Percentiles rank a stretch among this genome's conserved stretches.
These are phyloP conservation scores for Podospora comata DNA, from an alignment of 495 filamentous ascomycete species.

Conservation along the genomic window DNA sequence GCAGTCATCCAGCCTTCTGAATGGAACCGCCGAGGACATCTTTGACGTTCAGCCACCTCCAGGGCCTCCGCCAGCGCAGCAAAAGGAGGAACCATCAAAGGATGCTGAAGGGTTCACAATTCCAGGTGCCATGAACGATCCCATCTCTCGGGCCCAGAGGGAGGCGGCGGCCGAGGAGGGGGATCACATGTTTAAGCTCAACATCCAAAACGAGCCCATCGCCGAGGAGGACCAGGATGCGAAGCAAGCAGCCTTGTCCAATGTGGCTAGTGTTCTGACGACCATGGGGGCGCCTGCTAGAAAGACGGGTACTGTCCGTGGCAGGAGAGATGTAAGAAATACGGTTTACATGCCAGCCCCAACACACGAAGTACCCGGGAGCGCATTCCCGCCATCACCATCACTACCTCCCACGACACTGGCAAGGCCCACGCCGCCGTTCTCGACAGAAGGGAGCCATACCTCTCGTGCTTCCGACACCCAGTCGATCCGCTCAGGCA, in stretches of 20 bases:
- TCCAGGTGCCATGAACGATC: slow-evolving; percentile 64
- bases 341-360: slow-evolving; percentile 70
- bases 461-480: slow-evolving; percentile 63
- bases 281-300: slow-evolving; percentile 57
- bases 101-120: slow-evolving; percentile 69
- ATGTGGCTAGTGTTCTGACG: slow-evolving; percentile 79
- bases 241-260: slow-evolving; percentile 76
- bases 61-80: slow-evolving; percentile 45
- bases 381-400: slow-evolving; percentile 47
- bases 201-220: slow-evolving; percentile 89
- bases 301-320: slow-evolving; percentile 74
- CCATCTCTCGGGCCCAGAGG: slow-evolving; percentile 77
- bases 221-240: slow-evolving; percentile 87
- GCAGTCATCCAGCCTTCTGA: slow-evolving; percentile 33
- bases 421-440: slow-evolving; percentile 42
- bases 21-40: slow-evolving; percentile 41
- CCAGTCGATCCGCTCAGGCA: slow-evolving; percentile 84
- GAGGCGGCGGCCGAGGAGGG: slow-evolving; percentile 64
- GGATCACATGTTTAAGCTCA: slow-evolving; percentile 82
- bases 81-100: slow-evolving; percentile 36
- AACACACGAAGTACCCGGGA: slow-evolving; percentile 40
- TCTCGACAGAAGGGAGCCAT: slow-evolving; percentile 50
- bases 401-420: slow-evolving; percentile 38
- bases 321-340: slow-evolving; percentile 86
- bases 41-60: slow-evolving; percentile 47